phyloP scores from a whole-genome alignment of 306 rosid species.

The Comarum palustre region DNA sequence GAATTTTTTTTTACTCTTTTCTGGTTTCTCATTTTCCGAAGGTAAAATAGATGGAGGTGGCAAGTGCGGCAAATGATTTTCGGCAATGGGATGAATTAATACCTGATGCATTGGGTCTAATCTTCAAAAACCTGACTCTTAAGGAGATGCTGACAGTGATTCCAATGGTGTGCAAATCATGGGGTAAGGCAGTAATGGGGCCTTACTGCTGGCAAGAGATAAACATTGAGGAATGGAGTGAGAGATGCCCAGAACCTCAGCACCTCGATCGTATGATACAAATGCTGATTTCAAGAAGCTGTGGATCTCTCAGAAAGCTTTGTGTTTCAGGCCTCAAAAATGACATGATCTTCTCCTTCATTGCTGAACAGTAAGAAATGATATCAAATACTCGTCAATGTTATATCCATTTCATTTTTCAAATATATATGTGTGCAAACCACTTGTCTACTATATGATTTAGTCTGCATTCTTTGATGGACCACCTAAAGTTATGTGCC shows the following conservation, averaged over 20 bases:
- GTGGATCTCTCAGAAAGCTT: slow-evolving; percentile 79
- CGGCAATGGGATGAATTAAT: slow-evolving; percentile 88
- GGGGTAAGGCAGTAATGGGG: slow-evolving; percentile 74
- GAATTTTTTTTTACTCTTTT: background rate
- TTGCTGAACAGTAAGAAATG: slow-evolving; percentile 82
- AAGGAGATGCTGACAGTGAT: slow-evolving; percentile 71
- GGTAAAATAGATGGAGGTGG: slow-evolving; percentile 60
- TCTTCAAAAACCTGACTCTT: slow-evolving; percentile 71
- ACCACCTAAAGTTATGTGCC: background rate
- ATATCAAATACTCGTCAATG: background rate
- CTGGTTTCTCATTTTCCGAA: background rate
- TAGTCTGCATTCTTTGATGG: background rate
- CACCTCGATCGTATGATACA: slow-evolving; percentile 68
- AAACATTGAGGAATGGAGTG: slow-evolving; percentile 89
- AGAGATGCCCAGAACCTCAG: slow-evolving; percentile 43
- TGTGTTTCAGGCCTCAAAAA: slow-evolving; percentile 66
- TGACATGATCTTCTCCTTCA: slow-evolving; percentile 57
- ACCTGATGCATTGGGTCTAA: slow-evolving; percentile 85
- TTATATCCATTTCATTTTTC: slow-evolving; percentile 1
- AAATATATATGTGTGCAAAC: background rate
- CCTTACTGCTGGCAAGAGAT: slow-evolving; percentile 99
- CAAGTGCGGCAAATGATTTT: slow-evolving; percentile 45
- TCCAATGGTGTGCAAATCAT: slow-evolving; percentile 88
- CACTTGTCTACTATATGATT: background rate
- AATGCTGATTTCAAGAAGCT: slow-evolving; percentile 63